A percentile compares a stretch with the other conserved stretches of the same genome.
These are phyloP conservation scores for Mortierella sp. DNA, from an alignment of 371 early-diverging fungal genomes.

Conservation along the genomic window DNA sequence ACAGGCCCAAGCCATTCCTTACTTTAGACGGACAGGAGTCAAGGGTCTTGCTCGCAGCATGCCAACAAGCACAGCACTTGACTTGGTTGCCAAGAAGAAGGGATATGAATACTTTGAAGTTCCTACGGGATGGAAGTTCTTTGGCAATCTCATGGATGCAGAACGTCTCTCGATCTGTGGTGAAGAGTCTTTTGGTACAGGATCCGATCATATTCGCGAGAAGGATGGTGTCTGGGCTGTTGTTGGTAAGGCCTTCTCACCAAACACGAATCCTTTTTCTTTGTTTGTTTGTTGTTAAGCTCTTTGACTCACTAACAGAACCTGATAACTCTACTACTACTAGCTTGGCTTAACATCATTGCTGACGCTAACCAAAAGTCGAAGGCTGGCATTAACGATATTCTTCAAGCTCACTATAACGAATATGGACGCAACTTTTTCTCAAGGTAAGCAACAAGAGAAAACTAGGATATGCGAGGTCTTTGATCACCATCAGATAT, in stretches of 20 bases:
- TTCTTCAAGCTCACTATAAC: constrained; percentile 83
- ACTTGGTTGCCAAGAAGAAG: constrained; percentile 88
- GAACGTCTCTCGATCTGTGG: constrained; percentile 95
- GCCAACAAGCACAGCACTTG: constrained; percentile 95
- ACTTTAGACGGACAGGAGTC: constrained; percentile 87
- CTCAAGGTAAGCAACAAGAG: constrained; percentile 63
- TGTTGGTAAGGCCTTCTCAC: constrained; percentile 50
- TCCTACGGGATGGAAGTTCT: constrained; percentile 97
- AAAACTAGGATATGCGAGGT: background rate
- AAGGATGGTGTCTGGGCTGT: constrained; percentile 99
- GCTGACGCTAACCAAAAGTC: constrained; percentile 75
- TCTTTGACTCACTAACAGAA: background rate
- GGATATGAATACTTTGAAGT: constrained; percentile 85
- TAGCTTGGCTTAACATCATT: constrained; percentile 95
- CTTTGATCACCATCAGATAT: constrained; percentile 5
- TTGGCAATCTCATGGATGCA: constrained; percentile 99
- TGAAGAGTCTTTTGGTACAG: constrained; percentile 98
- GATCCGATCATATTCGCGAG: constrained; percentile 97
- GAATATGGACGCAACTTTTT: constrained; percentile 97
- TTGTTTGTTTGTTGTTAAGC: constrained; percentile 1
- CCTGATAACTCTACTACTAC: background rate
- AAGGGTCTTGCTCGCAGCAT: constrained; percentile 94
- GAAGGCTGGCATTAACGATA: constrained; percentile 73
- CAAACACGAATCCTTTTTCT: background rate
- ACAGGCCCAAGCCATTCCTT: constrained; percentile 90